A percentile compares a stretch with the other conserved stretches of the same genome.
Evolutionary conservation across 768 basidiomycete genomes (phyloP).

Genomic region (Inosperma sp.): DNA sequence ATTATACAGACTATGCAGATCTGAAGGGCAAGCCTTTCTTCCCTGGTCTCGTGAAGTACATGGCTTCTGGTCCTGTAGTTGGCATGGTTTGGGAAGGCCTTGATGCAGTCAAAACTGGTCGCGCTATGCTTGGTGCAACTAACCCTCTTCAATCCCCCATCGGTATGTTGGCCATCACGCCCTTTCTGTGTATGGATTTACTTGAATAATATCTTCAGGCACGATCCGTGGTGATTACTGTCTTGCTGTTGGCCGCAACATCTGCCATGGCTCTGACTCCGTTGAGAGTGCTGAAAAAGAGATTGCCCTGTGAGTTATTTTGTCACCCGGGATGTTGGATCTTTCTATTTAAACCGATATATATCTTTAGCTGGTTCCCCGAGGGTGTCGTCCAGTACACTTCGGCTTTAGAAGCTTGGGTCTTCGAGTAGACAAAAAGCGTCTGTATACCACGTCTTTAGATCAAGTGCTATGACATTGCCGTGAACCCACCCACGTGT

Average conservation of each 20-base stretch:
- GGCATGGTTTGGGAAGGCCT: slow-evolving; percentile 95
- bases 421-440: slow-evolving; percentile 64
- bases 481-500: too few relatives aligned
- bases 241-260: slow-evolving; percentile 92
- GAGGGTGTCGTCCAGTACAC: slow-evolving; percentile 75
- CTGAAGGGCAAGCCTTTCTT: slow-evolving; percentile 94
- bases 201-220: slow-evolving; percentile 42
- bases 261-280: slow-evolving; percentile 88
- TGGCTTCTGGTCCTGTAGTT: slow-evolving; percentile 93
- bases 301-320: slow-evolving; percentile 70
- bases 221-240: slow-evolving; percentile 96
- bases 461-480: too few relatives aligned
- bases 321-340: neutral
- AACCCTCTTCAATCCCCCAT: slow-evolving; percentile 89
- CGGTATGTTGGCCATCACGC: slow-evolving; percentile 46
- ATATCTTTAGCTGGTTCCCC: slow-evolving; percentile 76
- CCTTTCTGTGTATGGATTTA: slow-evolving; percentile 23
- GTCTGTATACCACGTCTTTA: neutral
- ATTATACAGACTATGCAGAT: slow-evolving; percentile 92
- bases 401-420: slow-evolving; percentile 60
- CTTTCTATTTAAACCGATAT: slow-evolving; percentile 2
- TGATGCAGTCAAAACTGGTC: slow-evolving; percentile 92
- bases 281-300: slow-evolving; percentile 92
- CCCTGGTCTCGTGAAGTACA: slow-evolving; percentile 93
- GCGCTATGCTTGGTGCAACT: slow-evolving; percentile 92